Base-by-base conservation (phyloP, 225 moss, liverwort and hornwort genomes). In the Neckera pumila region DNA sequence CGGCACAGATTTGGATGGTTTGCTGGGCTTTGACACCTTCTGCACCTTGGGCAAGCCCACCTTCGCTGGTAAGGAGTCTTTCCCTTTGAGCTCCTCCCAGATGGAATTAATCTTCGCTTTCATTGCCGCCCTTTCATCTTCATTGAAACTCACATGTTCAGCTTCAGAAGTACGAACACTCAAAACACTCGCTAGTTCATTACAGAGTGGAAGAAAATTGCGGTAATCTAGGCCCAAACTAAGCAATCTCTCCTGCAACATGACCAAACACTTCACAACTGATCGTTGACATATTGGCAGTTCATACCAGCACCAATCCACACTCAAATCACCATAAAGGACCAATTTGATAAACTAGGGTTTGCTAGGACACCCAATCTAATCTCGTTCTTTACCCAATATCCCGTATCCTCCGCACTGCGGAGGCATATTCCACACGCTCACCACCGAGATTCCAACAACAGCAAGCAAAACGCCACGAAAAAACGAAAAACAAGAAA, bases 31-130 rank as follows among this genome's bases (percentile, higher is more conserved):
- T 54, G 84, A 59, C 59, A 90, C 86, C 86, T 92, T 93, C 89
- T 85, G 90, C 76, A 91, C 30, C 45, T 89, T 92, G 17, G 88
- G 86, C 75, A 89, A 91, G 79, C 86, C 90, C 73, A 72, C 65
- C 86, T 91, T 92, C 45, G 88, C 74, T 49, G 90, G 87, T 54
- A 90, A 42, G 51, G 90, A 71, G 20, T 90, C 89, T 69, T 93
- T 98, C 34, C 94, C 92, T 69, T 95, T 97, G 21, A 98, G 92
- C 87, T 94, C 90, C 94, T 95, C 97, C 98, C 98, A 97, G 57
- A 98, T 96, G 63, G 87, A 92, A 93, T 97, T 94, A 40, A 98
- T 96, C 88, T 97, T 97, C 61, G 97, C 95, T 83, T 95, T 96
- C 90, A 93, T 93, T 82, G 89, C 94, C 90, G 95, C 92, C 88